Evolutionary conservation across 371 early-diverging fungal genomes (phyloP), one percentile per base, ranked within the genome.

Genomic region (Lichtheimia ramosa): DNA sequence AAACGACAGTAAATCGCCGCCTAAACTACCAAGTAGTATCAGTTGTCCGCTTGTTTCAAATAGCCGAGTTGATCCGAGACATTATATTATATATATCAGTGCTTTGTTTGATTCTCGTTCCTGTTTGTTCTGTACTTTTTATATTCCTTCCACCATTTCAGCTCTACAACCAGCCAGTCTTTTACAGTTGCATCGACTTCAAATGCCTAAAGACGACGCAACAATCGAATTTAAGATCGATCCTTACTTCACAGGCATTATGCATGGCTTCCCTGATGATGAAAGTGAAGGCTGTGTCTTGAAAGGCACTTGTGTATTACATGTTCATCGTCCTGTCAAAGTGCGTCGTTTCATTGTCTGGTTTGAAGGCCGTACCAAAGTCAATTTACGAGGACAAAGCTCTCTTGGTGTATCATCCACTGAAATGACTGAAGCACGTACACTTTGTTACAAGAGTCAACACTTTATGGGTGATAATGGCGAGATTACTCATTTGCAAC

Each of bases 281-380:
- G 80, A 71, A 59, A 68, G 74, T 12, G 80, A 79, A 68, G 80
- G 80, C 4, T 79, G 80, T 42, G 63, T 62, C 15, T 65, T 79
- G 23, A 67, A 54, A 34, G 80, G 80, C 54, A 67, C 62, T 5
- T 71, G 72, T 55, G 51, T 74, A 16, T 63, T 73, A 27, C 62
- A 64, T 15, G 68, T 72, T 28, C 66, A 61, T 40, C 70, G 73
- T 27, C 71, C 80, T 16, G 54, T 73, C 54, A 76, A 74, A 59
- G 63, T 74, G n/a, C 66, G 77, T 56, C 66, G 75, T 43, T 57
- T 79, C 2, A 39, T 70, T 18, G 68, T 79, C 6, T 72, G 73
- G 63, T 66, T 79, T 39, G 80, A 76, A 63, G 80, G 80, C 18
- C 68, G 75, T 42, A 67, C 58, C 23, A 79, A 74, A 53, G 80